Percentiles rank a stretch among this genome's conserved stretches.
Evolutionary conservation across 2,329 filamentous ascomycete genomes (phyloP).

Genomic region (Neoarthrinium moseri): DNA sequence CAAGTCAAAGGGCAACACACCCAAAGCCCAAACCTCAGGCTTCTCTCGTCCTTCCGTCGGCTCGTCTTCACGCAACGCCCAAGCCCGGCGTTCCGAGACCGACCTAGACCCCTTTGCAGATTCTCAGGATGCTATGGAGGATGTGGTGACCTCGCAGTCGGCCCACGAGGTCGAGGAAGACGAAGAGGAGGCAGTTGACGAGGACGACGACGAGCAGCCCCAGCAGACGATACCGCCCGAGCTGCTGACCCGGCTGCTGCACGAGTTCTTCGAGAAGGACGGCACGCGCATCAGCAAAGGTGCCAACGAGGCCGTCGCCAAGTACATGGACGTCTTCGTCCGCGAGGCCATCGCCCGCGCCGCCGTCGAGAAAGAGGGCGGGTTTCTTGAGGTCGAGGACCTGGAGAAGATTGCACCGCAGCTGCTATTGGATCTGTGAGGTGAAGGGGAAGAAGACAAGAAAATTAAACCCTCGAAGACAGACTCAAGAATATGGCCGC

Average conservation of each 20-base stretch:
- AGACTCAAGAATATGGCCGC: too few species aligned
- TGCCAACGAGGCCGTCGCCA: conserved; percentile 73
- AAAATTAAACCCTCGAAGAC: too few species aligned
- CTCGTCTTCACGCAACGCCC: neutral
- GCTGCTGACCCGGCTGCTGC: conserved; percentile 72
- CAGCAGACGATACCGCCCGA: conserved; percentile 65
- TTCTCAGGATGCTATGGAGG: conserved; percentile 18
- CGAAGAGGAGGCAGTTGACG: conserved; percentile 22
- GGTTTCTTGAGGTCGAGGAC: conserved; percentile 84
- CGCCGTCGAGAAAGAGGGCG: conserved; percentile 65
- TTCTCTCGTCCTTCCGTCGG: neutral
- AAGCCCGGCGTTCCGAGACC: conserved; percentile 12
- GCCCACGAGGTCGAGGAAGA: conserved; percentile 27
- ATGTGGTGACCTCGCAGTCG: conserved; percentile 19
- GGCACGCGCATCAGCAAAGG: conserved; percentile 73
- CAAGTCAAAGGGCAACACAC: conserved; percentile 15
- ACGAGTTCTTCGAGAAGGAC: conserved; percentile 74
- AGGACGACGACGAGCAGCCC: conserved; percentile 33
- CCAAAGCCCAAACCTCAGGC: conserved; percentile 12
- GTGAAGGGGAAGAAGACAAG: too few species aligned
- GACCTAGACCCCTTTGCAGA: conserved; percentile 26
- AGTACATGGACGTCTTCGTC: conserved; percentile 90
- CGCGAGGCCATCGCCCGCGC: conserved; percentile 83
- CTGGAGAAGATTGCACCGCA: conserved; percentile 85
- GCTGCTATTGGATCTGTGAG: conserved; percentile 79